Evolutionary conservation across 2,329 filamentous ascomycete species (phyloP).

Genomic region (Scytalidium sp.): DNA sequence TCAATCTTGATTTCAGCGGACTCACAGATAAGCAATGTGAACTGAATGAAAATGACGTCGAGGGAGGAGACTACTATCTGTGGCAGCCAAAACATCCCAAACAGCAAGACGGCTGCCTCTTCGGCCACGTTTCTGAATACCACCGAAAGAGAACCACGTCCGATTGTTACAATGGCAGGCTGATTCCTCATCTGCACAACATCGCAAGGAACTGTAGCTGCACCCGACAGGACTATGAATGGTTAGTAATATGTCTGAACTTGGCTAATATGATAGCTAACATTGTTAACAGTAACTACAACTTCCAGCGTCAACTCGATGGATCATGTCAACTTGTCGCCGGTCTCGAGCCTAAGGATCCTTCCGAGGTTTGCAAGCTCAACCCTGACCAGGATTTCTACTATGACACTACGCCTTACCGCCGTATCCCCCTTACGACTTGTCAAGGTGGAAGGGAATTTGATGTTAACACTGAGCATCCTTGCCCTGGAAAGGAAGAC

Average conservation of each 20-base stretch:
- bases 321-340: slow-evolving; percentile 74
- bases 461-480: slow-evolving; percentile 58
- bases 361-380: slow-evolving; percentile 52
- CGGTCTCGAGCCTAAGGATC: slow-evolving; percentile 65
- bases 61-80: slow-evolving; percentile 72
- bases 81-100: slow-evolving; percentile 87
- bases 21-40: slow-evolving; percentile 72
- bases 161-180: slow-evolving; percentile 78
- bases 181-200: slow-evolving; percentile 67
- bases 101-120: slow-evolving; percentile 77
- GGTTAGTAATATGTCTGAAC: slow-evolving; percentile 51
- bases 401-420: slow-evolving; percentile 83
- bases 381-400: slow-evolving; percentile 73
- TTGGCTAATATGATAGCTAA: slow-evolving; percentile 13
- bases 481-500: slow-evolving; percentile 77
- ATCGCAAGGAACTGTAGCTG: slow-evolving; percentile 77
- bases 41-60: slow-evolving; percentile 57
- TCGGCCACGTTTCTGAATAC: slow-evolving; percentile 87
- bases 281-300: slow-evolving; percentile 71
- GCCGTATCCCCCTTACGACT: slow-evolving; percentile 84
- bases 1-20: slow-evolving; percentile 87
- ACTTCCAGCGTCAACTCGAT: slow-evolving; percentile 77
- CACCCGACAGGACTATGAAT: slow-evolving; percentile 85
- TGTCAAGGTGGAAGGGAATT: slow-evolving; percentile 74
- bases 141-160: slow-evolving; percentile 81